These are phyloP conservation scores for Pestalotiopsis sp. DNA, from an alignment of 2,329 filamentous ascomycete species.

Conservation along the genomic window DNA sequence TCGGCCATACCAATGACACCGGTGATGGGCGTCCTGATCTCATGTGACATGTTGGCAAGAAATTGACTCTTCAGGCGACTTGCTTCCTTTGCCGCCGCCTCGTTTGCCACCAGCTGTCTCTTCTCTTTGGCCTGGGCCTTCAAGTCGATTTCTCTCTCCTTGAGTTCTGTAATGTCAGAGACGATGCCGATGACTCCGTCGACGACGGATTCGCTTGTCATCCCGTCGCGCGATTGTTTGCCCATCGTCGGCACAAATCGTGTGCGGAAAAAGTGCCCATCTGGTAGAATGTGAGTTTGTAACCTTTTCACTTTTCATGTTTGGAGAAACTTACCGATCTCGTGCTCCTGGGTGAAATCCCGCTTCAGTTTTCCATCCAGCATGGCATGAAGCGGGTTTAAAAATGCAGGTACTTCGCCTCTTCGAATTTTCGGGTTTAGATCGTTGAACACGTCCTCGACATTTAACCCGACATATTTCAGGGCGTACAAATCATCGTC, in stretches of 20 bases:
- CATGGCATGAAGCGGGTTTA: constrained; percentile 64
- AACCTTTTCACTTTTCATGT: neutral
- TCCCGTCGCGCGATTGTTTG: constrained; percentile 54
- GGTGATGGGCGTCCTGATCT: constrained; percentile 77
- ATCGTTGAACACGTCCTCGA: constrained; percentile 65
- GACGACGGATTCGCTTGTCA: constrained; percentile 51
- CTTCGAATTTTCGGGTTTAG: constrained; percentile 44
- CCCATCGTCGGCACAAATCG: constrained; percentile 68
- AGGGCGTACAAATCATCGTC: constrained; percentile 40
- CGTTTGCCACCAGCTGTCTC: constrained; percentile 69
- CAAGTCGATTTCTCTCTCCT: constrained; percentile 63
- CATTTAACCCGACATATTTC: constrained; percentile 61
- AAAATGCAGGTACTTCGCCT: constrained; percentile 49
- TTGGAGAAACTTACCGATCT: constrained; percentile 43
- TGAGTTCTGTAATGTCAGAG: constrained; percentile 77
- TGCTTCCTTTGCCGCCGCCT: constrained; percentile 77
- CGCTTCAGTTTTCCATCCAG: constrained; percentile 61
- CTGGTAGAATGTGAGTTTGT: constrained; percentile 29
- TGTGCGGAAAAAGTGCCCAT: constrained; percentile 70
- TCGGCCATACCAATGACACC: constrained; percentile 83
- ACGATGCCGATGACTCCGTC: constrained; percentile 78
- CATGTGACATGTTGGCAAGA: constrained; percentile 79
- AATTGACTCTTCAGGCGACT: constrained; percentile 81
- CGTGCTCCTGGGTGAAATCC: constrained; percentile 63
- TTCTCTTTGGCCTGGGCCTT: constrained; percentile 70